phyloP scores from a whole-genome alignment of 2,329 filamentous ascomycete genomes.

The Aspergillus niger region DNA sequence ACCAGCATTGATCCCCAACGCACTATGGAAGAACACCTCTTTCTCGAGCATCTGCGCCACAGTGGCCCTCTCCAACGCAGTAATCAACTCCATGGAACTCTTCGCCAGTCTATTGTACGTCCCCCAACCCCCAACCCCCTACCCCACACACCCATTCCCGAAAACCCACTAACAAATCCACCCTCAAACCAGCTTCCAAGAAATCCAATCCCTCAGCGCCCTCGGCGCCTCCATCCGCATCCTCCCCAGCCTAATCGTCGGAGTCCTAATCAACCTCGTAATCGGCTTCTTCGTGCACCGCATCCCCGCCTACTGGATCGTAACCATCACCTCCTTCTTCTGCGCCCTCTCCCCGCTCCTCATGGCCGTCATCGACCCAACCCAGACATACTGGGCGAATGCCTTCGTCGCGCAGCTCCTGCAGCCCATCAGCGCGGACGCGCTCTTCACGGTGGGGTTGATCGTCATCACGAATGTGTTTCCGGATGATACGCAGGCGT shows the following conservation, averaged over 20 bases:
- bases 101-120: too few species aligned
- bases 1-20: slow-evolving; percentile 38
- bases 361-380: slow-evolving; percentile 56
- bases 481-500: too few species aligned
- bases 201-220: slow-evolving; percentile 51
- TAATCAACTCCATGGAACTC: too few species aligned
- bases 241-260: slow-evolving; percentile 50
- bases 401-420: slow-evolving; percentile 44
- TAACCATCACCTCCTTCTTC: slow-evolving; percentile 45
- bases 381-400: slow-evolving; percentile 55
- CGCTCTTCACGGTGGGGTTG: too few species aligned
- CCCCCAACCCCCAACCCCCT: too few species aligned
- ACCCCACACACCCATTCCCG: too few species aligned
- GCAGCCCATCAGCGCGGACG: slow-evolving; percentile 19
- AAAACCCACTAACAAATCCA: too few species aligned
- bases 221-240: slow-evolving; percentile 51
- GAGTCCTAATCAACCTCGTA: slow-evolving; percentile 45
- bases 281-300: slow-evolving; percentile 52
- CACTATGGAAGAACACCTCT: too few species aligned
- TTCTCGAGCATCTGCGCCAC: too few species aligned
- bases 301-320: slow-evolving; percentile 44
- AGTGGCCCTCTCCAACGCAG: too few species aligned
- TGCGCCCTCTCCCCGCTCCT: slow-evolving; percentile 53
- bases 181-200: slow-evolving; percentile 48
- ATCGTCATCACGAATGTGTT: too few species aligned